phyloP scores from a whole-genome alignment of 1,284 basidiomycete genomes.

The Ceratorhiza oryzae-sativae region DNA sequence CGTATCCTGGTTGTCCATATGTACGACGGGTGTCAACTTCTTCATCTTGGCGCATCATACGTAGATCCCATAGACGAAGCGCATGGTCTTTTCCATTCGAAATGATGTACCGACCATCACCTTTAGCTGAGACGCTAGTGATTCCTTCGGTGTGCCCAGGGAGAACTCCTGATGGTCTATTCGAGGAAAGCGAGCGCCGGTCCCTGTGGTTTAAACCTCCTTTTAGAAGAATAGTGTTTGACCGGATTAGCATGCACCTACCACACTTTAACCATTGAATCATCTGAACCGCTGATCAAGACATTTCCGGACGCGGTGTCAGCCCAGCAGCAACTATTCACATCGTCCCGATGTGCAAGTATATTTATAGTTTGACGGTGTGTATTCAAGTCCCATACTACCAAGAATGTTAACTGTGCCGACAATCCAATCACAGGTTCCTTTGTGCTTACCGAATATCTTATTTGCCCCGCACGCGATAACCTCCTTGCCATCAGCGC shows the following conservation, averaged over 20 bases:
- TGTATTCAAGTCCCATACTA: slow-evolving; percentile 90
- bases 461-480: slow-evolving; percentile 57
- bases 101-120: slow-evolving; percentile 93
- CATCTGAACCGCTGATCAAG: slow-evolving; percentile 92
- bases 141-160: slow-evolving; percentile 96
- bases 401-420: slow-evolving; percentile 44
- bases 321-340: slow-evolving; percentile 97
- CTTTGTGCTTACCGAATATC: slow-evolving; percentile 68
- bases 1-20: slow-evolving; percentile 74
- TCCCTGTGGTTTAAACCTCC: slow-evolving; percentile 75
- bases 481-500: slow-evolving; percentile 93
- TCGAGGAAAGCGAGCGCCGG: slow-evolving; percentile 82
- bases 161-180: slow-evolving; percentile 88
- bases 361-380: slow-evolving; percentile 84
- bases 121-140: slow-evolving; percentile 83
- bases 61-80: slow-evolving; percentile 90
- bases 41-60: slow-evolving; percentile 89
- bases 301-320: slow-evolving; percentile 92
- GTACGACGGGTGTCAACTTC: slow-evolving; percentile 54
- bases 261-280: slow-evolving; percentile 95
- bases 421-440: neutral
- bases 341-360: slow-evolving; percentile 84
- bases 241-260: slow-evolving; percentile 51
- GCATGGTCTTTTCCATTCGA: slow-evolving; percentile 99
- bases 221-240: no score